Conservation (phyloP, 805 yeast species). For the Lachancea fermentati region DNA sequence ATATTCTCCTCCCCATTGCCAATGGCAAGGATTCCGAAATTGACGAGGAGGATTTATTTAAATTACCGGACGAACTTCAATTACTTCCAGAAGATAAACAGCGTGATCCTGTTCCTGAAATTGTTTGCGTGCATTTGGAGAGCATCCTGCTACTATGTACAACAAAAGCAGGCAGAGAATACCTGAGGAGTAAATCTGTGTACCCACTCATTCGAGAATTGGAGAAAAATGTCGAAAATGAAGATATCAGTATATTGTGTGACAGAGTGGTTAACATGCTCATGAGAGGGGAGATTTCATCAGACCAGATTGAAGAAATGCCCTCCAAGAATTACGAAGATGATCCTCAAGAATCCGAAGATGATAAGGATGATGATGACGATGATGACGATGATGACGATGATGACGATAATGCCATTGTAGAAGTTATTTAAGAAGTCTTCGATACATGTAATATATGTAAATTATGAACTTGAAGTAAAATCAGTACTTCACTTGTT, state of each 20-base stretch:
- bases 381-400: slow-evolving; percentile 22
- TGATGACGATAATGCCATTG: slow-evolving; percentile 26
- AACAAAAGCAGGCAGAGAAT: slow-evolving; percentile 65
- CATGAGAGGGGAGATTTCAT: slow-evolving; percentile 78
- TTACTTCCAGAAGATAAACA: slow-evolving; percentile 66
- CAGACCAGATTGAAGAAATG: slow-evolving; percentile 42
- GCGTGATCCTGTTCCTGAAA: slow-evolving; percentile 65
- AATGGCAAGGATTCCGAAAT: slow-evolving; percentile 64
- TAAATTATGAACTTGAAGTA: too few species aligned
- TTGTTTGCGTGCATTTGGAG: slow-evolving; percentile 71
- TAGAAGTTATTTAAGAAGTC: slow-evolving; percentile 30
- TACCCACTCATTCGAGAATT: slow-evolving; percentile 84
- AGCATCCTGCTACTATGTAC: slow-evolving; percentile 74
- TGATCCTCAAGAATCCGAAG: slow-evolving; percentile 35
- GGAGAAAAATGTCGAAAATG: slow-evolving; percentile 52
- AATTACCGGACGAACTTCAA: slow-evolving; percentile 85
- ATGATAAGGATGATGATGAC: slow-evolving; percentile 22
- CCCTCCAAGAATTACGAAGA: slow-evolving; percentile 44
- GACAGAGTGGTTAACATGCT: slow-evolving; percentile 84
- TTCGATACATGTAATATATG: not conserved
- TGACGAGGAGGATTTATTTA: slow-evolving; percentile 79
- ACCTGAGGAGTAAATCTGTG: slow-evolving; percentile 72
- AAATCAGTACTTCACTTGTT: not conserved
- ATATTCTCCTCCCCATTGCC: slow-evolving; percentile 74
- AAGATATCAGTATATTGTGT: slow-evolving; percentile 58